Percentiles rank a stretch among this genome's conserved stretches.
Evolutionary conservation across 2,329 filamentous ascomycete species (phyloP).

Genomic region (Colletotrichum karsti): DNA sequence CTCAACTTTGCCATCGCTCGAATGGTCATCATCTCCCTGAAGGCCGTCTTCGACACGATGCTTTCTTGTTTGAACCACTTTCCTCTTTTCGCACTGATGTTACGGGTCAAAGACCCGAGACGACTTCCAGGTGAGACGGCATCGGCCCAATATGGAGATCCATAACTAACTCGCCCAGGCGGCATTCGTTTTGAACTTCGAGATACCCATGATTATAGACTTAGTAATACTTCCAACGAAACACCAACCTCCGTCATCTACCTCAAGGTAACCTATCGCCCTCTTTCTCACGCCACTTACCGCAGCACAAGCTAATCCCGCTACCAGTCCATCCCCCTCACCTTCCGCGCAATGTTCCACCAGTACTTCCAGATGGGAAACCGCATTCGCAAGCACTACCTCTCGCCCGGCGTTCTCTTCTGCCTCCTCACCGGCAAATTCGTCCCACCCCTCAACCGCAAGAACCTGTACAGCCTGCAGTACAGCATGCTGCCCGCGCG

Average conservation of each 20-base stretch:
- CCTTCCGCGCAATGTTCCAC: constrained; percentile 93
- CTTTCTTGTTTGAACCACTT: constrained; percentile 97
- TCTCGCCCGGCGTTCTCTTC: constrained; percentile 86
- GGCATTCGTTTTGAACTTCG: constrained; percentile 91
- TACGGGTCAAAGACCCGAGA: constrained; percentile 90
- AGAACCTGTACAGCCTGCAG: constrained; percentile 94
- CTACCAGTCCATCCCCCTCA: constrained; percentile 82
- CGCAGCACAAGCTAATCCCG: constrained; percentile 1
- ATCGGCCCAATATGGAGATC: constrained; percentile 38
- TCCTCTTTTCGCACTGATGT: constrained; percentile 95
- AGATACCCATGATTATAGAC: constrained; percentile 69
- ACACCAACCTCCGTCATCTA: constrained; percentile 83
- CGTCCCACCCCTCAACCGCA: constrained; percentile 92
- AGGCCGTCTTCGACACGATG: constrained; percentile 89
- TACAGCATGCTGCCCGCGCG: constrained; percentile 95
- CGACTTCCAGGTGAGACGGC: constrained; percentile 77
- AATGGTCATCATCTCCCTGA: constrained; percentile 94
- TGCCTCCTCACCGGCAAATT: constrained; percentile 91
- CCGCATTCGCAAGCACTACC: constrained; percentile 93
- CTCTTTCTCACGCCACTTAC: background rate
- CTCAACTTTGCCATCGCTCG: constrained; percentile 93
- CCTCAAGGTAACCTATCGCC: constrained; percentile 71
- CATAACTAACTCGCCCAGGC: constrained; percentile 62
- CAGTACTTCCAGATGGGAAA: constrained; percentile 96
- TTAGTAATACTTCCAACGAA: constrained; percentile 49